Percentiles rank a stretch among this genome's conserved stretches.
Conservation (phyloP, 768 basidiomycete species). For the Calocera viscosa region DNA sequence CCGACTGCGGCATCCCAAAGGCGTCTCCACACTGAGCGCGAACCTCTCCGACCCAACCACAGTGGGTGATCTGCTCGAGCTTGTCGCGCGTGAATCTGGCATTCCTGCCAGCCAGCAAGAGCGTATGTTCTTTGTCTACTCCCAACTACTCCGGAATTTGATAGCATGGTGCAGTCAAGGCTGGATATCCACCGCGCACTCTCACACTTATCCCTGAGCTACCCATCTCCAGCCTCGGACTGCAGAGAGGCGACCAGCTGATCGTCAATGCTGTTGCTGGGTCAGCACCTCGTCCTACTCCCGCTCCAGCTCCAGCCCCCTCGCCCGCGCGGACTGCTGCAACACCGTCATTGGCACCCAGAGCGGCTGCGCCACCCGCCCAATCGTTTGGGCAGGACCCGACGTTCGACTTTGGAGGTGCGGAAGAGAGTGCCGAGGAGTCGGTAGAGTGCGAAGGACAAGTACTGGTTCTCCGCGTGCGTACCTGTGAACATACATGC, state of each 20-base stretch:
- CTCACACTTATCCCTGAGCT: slow-evolving; percentile 63
- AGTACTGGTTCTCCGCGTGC: slow-evolving; percentile 60
- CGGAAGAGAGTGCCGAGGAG: slow-evolving; percentile 37
- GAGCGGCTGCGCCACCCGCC: slow-evolving; percentile 16
- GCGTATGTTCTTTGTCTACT: slow-evolving; percentile 41
- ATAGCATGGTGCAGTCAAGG: no score
- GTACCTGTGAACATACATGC: slow-evolving; percentile 16
- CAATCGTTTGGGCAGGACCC: slow-evolving; percentile 7
- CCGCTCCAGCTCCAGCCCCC: slow-evolving; percentile 10
- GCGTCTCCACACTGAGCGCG: slow-evolving; percentile 64
- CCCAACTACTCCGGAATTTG: no score
- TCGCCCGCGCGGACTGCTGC: slow-evolving; percentile 14
- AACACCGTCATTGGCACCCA: slow-evolving; percentile 17
- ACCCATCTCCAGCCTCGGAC: slow-evolving; percentile 61
- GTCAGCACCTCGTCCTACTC: slow-evolving; percentile 7
- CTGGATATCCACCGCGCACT: slow-evolving; percentile 69
- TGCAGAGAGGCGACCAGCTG: slow-evolving; percentile 71
- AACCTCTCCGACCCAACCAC: slow-evolving; percentile 46
- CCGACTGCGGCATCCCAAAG: slow-evolving; percentile 74
- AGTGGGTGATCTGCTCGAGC: slow-evolving; percentile 61
- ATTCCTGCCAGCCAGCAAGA: slow-evolving; percentile 69
- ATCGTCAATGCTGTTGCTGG: slow-evolving; percentile 43
- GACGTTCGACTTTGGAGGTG: slow-evolving; percentile 10
- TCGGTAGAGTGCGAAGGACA: slow-evolving; percentile 51
- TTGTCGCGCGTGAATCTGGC: slow-evolving; percentile 51